These are phyloP conservation scores for Eucalyptus victrix DNA, from an alignment of 345 rosid species.

Conservation along the genomic window DNA sequence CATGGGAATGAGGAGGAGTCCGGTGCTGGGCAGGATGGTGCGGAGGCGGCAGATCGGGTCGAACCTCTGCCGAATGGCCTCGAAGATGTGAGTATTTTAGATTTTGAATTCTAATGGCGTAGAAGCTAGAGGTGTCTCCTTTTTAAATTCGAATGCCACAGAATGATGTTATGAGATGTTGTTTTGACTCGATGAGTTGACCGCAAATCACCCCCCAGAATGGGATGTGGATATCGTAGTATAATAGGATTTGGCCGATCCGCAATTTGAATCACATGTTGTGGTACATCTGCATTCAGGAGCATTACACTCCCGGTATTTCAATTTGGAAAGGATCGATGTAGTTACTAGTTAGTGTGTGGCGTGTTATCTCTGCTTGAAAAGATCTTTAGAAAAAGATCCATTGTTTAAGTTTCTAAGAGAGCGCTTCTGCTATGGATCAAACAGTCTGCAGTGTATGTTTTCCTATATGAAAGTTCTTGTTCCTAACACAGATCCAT, in stretches of 20 bases:
- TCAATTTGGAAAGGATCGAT: not conserved
- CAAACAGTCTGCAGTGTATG: not conserved
- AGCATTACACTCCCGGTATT: not conserved
- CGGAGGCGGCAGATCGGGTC: not conserved
- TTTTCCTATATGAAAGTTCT: not conserved
- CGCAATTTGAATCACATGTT: not conserved
- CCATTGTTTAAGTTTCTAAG: not conserved
- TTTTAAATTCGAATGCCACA: not conserved
- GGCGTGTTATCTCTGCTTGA: not conserved
- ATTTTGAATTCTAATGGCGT: conserved; percentile 2
- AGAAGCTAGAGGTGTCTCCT: conserved; percentile 15
- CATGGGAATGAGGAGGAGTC: not conserved
- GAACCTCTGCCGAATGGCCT: not conserved
- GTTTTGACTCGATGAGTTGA: not conserved
- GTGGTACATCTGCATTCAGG: not conserved
- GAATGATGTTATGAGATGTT: not conserved
- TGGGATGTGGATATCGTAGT: not conserved
- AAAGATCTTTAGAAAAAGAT: not conserved
- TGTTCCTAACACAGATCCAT: not conserved
- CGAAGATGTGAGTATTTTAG: not conserved
- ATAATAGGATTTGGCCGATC: not conserved
- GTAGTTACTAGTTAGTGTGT: not conserved
- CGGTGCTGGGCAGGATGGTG: not conserved
- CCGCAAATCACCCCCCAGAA: not conserved
- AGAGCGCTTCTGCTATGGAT: not conserved